Evolutionary conservation across 2,329 filamentous ascomycete genomes (phyloP).

Genomic region (Aspergillus ustus): DNA sequence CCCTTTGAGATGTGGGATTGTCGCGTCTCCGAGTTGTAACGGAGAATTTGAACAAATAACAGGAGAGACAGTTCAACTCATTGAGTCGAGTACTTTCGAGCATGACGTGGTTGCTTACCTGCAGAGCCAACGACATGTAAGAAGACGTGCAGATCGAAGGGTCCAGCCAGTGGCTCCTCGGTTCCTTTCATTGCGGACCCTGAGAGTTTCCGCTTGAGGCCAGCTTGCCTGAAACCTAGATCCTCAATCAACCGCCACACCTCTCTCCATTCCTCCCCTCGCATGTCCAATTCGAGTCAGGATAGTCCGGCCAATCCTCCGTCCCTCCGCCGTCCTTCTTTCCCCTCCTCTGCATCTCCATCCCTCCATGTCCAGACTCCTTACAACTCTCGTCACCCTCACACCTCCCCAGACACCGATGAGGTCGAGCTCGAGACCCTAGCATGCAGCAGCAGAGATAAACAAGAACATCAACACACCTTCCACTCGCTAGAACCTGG

Average conservation of each 20-base stretch:
- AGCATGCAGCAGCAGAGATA: slow-evolving; percentile 24
- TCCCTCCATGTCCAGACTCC: slow-evolving; percentile 22
- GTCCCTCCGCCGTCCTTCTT: slow-evolving; percentile 1
- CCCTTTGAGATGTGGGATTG: not conserved
- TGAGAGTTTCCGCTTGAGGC: slow-evolving; percentile 26
- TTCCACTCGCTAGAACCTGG: not conserved
- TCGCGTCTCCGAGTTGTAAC: not conserved
- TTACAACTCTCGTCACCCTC: slow-evolving; percentile 12
- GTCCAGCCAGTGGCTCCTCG: slow-evolving; percentile 5
- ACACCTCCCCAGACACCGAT: slow-evolving; percentile 10
- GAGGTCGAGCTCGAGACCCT: slow-evolving; percentile 27
- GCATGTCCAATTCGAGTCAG: slow-evolving; percentile 16
- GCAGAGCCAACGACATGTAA: not conserved
- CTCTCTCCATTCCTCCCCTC: slow-evolving; percentile 15
- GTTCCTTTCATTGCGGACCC: slow-evolving; percentile 1
- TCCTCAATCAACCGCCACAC: slow-evolving; percentile 2
- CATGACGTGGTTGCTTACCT: not conserved
- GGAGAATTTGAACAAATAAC: not conserved
- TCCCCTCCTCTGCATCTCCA: slow-evolving; percentile 17
- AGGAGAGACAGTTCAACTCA: not conserved
- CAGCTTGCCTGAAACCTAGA: slow-evolving; percentile 30
- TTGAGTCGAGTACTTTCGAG: not conserved
- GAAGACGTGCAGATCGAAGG: slow-evolving; percentile 5
- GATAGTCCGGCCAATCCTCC: not conserved
- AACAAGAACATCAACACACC: slow-evolving; percentile 7